Evolutionary conservation across 331 rosid species (phyloP), one percentile per base, ranked within the genome.

Genomic region (Arachis monticola): DNA sequence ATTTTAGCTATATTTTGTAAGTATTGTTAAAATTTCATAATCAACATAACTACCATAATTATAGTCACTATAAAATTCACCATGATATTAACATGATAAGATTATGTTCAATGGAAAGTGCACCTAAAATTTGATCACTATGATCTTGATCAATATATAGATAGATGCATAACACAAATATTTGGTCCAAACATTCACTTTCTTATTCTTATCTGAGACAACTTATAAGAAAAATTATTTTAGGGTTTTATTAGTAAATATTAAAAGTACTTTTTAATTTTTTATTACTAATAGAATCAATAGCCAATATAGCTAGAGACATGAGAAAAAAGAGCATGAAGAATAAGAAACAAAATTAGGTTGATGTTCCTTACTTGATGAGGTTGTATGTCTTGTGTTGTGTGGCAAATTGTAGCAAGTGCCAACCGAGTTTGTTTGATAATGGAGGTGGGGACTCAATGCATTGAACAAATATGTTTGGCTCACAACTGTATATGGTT

Each of bases 401-500:
- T 0, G 90, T 90, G 0, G 94, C 94, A 82, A 87, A 88, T 13
- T 87, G 69, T 71, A 87, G 70, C 41, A 2, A 27, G 30, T 27
- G 30, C 30, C 6, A 88, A 68, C 45, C 92, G 82, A 74, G 97
- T 93, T 47, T 82, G 86, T 47, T 78, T 88, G 67, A 88, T 66
- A n/a, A 27, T 85, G 88, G 27, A 38, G 84, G 79, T 85, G 85
- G 2, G 89, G 57, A 75, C 87, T 82, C 84, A 59, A 88, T 80
- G 35, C 93, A 84, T 30, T 88, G 94, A 5, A 91, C 88, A 69
- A 91, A 91, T 40, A 91, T 82, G 76, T 88, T 91, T 6, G 97
- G 97, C 41, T 83, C 86, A 59, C 94, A 91, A 30, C 95, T 85
- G 63, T 91, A 95, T 85, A 66, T 91, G 95, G 67, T 91, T 91